phyloP scores from a whole-genome alignment of 345 rosid species.

The Lepidium sativum region DNA sequence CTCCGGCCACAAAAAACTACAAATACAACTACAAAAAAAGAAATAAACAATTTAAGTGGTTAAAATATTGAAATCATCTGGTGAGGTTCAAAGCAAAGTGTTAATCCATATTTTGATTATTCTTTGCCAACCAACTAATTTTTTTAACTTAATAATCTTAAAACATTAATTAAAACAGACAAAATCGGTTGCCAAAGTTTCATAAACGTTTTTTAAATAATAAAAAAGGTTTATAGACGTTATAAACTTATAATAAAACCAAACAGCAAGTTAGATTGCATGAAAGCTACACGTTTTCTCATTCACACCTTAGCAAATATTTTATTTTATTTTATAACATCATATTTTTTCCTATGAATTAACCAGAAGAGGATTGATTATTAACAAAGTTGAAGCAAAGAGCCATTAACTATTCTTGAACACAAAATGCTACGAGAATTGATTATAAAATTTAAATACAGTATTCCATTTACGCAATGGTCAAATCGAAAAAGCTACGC shows the following conservation, averaged over 20 bases:
- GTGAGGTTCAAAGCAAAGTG: too few species aligned
- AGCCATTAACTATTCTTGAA: neutral
- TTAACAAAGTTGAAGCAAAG: constrained; percentile 12
- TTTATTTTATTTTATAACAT: neutral
- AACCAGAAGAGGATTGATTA: constrained; percentile 1
- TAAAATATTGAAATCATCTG: too few species aligned
- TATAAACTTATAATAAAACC: constrained; percentile 8
- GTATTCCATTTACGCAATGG: neutral
- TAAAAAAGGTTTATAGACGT: neutral
- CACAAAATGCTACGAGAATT: constrained; percentile 1
- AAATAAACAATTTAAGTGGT: neutral
- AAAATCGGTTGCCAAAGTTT: constrained; percentile 4
- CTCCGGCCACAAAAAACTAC: neutral
- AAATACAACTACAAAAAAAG: neutral
- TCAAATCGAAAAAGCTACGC: constrained; percentile 19
- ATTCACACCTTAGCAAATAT: neutral
- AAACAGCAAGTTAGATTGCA: constrained; percentile 1
- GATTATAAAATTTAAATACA: neutral
- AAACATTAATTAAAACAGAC: neutral
- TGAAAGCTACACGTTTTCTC: constrained; percentile 17
- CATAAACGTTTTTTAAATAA: constrained; percentile 5
- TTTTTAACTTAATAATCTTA: neutral
- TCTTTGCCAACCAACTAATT: neutral
- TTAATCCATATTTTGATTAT: too few species aligned
- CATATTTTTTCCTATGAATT: neutral